phyloP scores from a whole-genome alignment of 495 filamentous ascomycete genomes.

The Annulohypoxylon stygium region DNA sequence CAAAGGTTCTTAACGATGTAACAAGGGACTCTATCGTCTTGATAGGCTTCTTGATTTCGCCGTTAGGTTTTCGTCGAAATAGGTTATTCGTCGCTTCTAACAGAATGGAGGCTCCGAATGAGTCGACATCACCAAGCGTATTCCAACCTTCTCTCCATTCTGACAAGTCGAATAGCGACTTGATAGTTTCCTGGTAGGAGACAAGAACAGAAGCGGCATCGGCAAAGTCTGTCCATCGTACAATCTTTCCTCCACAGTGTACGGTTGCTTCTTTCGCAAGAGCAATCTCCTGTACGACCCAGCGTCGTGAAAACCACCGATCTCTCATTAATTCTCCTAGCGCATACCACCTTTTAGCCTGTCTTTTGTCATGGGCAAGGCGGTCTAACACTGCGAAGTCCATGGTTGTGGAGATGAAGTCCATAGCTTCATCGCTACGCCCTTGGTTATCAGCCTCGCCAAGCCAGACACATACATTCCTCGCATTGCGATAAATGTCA shows the following conservation, averaged over 20 bases:
- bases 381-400: background rate
- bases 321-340: background rate
- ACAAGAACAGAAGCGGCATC: background rate
- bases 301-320: background rate
- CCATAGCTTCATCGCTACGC: background rate
- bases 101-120: background rate
- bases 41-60: background rate
- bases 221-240: background rate
- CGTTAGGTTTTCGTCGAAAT: background rate
- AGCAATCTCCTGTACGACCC: conserved; percentile 1
- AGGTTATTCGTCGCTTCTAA: conserved; percentile 1
- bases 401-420: background rate
- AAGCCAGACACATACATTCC: background rate
- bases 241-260: background rate
- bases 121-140: background rate
- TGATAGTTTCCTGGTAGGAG: background rate
- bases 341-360: background rate
- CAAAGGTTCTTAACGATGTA: background rate
- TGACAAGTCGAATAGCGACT: background rate
- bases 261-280: background rate
- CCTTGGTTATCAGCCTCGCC: background rate
- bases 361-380: background rate
- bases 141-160: background rate
- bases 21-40: background rate
- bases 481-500: background rate